Base-by-base conservation (phyloP, 495 filamentous ascomycete genomes). In the Lasiosphaeris hirsuta region DNA sequence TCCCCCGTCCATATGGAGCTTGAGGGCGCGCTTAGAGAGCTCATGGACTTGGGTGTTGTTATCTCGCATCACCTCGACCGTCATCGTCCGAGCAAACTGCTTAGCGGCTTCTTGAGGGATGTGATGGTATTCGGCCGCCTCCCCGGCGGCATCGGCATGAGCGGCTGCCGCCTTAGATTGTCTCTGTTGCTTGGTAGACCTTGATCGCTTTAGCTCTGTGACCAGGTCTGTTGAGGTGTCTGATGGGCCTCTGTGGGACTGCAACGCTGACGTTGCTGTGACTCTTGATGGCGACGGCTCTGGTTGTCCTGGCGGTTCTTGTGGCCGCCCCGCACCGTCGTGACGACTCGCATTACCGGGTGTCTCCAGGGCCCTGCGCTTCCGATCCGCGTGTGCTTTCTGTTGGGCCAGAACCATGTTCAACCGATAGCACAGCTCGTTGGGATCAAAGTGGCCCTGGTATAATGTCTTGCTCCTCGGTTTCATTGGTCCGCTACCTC, bases 31-130 rank as follows among this genome's bases (percentile, higher is more conserved):
- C 42, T 63, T 55, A 1, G 75, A 72, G 48, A 67, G 51, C 35
- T 63, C 58, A 52, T 66, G 68, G 7, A 66, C 56, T 4, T 18
- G 34, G 13, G 66, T 61, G 36, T 69, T 53, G 48, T 58, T 58
- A 23, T 67, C 57, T 30, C 68, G 69, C 69, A 75, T 75, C 36
- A 61, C 38, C 17, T 71, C 67, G 7, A 68, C 64, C 0, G 78
- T 80, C 9, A 76, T 71, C 5, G 79, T 81, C 14, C 75, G 63
- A 17, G 72, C 66, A 57, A 82, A 83, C 46, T 79, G 72, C 7
- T 71, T 59, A 7, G 80, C 78, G 5, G 79, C 78, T 40, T 77
- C 67, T 14, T 67, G 69, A 33, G 79, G 78, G 9, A 79, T 64
- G 52, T 81, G 69, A 47, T 61, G 67, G 41, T 69, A 61, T 10